Evolutionary conservation across 192 early-diverging fungal genomes (phyloP).

Genomic region (Oehlia diaphana): DNA sequence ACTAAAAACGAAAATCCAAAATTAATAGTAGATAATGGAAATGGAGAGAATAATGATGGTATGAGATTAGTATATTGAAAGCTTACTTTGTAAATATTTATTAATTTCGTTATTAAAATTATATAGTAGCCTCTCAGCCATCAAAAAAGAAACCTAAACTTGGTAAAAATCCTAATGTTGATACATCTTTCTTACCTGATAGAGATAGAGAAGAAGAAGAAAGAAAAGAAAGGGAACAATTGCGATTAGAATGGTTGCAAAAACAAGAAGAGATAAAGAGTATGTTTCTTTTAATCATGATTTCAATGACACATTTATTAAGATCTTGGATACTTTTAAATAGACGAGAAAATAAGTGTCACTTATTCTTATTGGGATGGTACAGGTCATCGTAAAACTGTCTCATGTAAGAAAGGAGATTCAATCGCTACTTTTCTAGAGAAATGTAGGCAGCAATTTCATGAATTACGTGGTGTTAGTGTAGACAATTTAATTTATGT

Average conservation of each 20-base stretch:
- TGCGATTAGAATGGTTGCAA: conserved; percentile 80
- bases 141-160: conserved; percentile 49
- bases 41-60: conserved; percentile 24
- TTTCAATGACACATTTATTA: too few species aligned
- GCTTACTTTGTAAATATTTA: background rate
- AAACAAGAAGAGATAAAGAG: conserved; percentile 85
- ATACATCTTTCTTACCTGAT: conserved; percentile 93
- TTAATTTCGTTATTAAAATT: background rate
- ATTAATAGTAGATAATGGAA: conserved; percentile 31
- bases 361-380: conserved; percentile 98
- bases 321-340: background rate
- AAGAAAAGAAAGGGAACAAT: conserved; percentile 63
- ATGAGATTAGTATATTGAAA: background rate
- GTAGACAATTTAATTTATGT: conserved; percentile 89
- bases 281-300: conserved; percentile 28
- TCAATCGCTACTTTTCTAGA: conserved; percentile 87
- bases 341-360: conserved; percentile 75
- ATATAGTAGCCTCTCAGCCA: background rate
- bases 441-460: conserved; percentile 77
- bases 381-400: conserved; percentile 81
- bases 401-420: conserved; percentile 78
- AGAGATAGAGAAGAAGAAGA: conserved; percentile 83
- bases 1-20: conserved; percentile 25
- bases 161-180: conserved; percentile 85
- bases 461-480: conserved; percentile 75